Evolutionary conservation across 2,329 filamentous ascomycete genomes (phyloP), one percentile per base, ranked within the genome.

Genomic region (Stenocarpella maydis): DNA sequence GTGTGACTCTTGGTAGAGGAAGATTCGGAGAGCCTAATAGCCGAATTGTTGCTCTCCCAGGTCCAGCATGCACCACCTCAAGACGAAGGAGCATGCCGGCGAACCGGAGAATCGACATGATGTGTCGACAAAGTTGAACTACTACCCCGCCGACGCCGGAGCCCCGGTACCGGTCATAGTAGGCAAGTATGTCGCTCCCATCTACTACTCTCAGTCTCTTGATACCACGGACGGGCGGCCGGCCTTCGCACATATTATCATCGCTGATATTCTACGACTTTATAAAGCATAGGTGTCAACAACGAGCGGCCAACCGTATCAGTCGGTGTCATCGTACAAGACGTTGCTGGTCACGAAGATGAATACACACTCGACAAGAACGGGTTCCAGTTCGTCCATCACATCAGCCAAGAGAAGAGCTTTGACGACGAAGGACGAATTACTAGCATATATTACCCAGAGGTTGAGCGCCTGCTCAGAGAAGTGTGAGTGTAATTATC

Each of bases 231-330:
- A n/a, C n/a, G n/a, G n/a, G 7, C 2, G 12, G 10, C 6, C 12
- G n/a, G n/a, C 14, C 12, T 26, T 34, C 3, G 24, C 2, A 41
- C 37, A 14, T 12, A 19, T 26, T 14, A 4, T 8, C 14, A 17
- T 37, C n/a, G 6, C 26, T 65, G 19, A 64, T 7, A 4, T 8
- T 39, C 31, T 9, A 34, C 14, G 49, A 19, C 8, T 21, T 24
- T 4, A 37, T 50, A 6, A 53, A 69, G 52, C 2, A 82, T 83
- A n/a, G 81, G 91, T 6, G 79, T 91, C 41, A 77, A 91, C 65
- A 92, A 92, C 79, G 89, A 92, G 77, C 88, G 92, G 75, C 91
- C 89, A 0, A 86, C 91, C 74, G 85, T 90, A 19, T 83, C 87
- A 31, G 81, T n/a, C 82, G 85, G 0, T 80, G 82, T 65, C 85